These are phyloP conservation scores for Epichloe gansuensis DNA, from an alignment of 2,329 filamentous ascomycete species.

Conservation along the genomic window DNA sequence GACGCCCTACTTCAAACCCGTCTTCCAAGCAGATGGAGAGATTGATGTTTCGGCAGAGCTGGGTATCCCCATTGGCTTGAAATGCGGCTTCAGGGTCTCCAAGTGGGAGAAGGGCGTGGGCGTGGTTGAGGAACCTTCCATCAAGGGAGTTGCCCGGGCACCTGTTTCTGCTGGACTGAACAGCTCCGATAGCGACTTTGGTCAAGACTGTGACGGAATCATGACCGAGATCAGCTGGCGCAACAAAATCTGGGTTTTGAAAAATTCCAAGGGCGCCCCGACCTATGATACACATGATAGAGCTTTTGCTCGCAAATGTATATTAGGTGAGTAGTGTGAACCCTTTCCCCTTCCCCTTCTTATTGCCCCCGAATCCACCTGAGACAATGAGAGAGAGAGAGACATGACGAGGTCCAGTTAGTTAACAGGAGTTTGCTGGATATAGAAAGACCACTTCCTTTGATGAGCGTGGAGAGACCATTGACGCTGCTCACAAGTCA, in stretches of 20 bases:
- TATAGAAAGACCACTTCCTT: neutral
- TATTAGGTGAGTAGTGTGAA: slow-evolving; percentile 12
- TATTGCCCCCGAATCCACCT: too few relatives aligned
- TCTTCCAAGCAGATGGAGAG: slow-evolving; percentile 16
- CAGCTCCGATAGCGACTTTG: slow-evolving; percentile 9
- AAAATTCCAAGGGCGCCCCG: slow-evolving; percentile 6
- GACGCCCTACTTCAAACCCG: slow-evolving; percentile 17
- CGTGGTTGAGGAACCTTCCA: slow-evolving; percentile 16
- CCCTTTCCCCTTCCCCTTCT: neutral
- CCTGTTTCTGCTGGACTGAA: slow-evolving; percentile 8
- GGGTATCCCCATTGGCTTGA: slow-evolving; percentile 17
- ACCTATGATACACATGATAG: slow-evolving; percentile 14
- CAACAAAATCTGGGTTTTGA: slow-evolving; percentile 13
- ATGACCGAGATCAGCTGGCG: slow-evolving; percentile 16
- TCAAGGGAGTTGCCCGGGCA: slow-evolving; percentile 13
- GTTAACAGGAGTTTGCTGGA: neutral
- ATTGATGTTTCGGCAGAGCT: slow-evolving; percentile 14
- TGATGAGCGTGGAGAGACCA: neutral
- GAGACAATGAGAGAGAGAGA: neutral
- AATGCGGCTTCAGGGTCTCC: slow-evolving; percentile 13
- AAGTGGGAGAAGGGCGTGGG: slow-evolving; percentile 11
- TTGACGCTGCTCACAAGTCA: neutral
- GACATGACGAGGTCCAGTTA: too few relatives aligned
- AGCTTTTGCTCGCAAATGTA: slow-evolving; percentile 11
- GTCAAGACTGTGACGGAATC: slow-evolving; percentile 15